Conservation (phyloP, 2,329 filamentous ascomycete genomes). For the Penicillium expansum region DNA sequence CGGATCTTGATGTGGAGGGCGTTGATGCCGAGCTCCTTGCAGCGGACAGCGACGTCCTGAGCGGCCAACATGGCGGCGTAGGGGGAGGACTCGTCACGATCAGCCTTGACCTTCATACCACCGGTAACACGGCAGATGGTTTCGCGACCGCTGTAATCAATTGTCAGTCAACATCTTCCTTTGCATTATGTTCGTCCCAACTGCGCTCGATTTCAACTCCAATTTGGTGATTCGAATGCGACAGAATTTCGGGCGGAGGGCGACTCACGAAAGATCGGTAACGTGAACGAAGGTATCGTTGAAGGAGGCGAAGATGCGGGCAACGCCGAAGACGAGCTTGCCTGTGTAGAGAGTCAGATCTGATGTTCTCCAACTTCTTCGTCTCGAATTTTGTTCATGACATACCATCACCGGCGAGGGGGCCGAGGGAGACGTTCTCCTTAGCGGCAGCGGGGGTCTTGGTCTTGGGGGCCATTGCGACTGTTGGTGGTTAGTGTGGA, state of each 20-base stretch:
- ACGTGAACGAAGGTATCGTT: slow-evolving; percentile 97
- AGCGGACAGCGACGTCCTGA: slow-evolving; percentile 92
- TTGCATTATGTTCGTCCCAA: neutral
- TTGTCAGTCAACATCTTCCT: slow-evolving; percentile 58
- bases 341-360: slow-evolving; percentile 50
- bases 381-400: slow-evolving; percentile 15
- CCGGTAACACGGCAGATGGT: slow-evolving; percentile 99
- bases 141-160: slow-evolving; percentile 80
- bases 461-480: slow-evolving; percentile 83
- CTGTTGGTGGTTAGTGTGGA: slow-evolving; percentile 44
- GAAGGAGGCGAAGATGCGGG: slow-evolving; percentile 95
- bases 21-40: slow-evolving; percentile 82
- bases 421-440: slow-evolving; percentile 98
- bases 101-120: slow-evolving; percentile 99
- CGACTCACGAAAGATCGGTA: slow-evolving; percentile 90
- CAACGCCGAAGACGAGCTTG: slow-evolving; percentile 97
- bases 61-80: slow-evolving; percentile 99
- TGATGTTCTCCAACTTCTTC: neutral
- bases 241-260: neutral
- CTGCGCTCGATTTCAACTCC: slow-evolving; percentile 3
- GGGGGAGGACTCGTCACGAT: slow-evolving; percentile 99
- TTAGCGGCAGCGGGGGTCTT: slow-evolving; percentile 71
- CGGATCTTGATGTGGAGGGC: slow-evolving; percentile 99
- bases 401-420: slow-evolving; percentile 92
- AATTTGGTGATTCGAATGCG: slow-evolving; percentile 3